phyloP scores from a whole-genome alignment of 495 filamentous ascomycete genomes.

The Aspergillus taichungensis region DNA sequence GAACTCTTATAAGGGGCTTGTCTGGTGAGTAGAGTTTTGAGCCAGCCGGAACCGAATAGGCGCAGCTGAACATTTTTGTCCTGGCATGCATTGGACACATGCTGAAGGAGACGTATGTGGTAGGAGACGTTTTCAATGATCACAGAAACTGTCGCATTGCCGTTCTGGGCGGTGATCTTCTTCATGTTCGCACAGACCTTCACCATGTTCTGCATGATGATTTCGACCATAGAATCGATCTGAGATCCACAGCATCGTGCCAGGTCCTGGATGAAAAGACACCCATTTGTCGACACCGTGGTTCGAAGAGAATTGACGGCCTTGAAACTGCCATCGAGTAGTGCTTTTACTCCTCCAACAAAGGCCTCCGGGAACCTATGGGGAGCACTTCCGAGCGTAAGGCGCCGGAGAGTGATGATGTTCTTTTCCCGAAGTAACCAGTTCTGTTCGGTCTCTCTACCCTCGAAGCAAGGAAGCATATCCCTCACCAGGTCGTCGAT shows the following conservation, averaged over 20 bases:
- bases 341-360: slow-evolving; percentile 55
- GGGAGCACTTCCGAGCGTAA: slow-evolving; percentile 77
- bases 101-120: slow-evolving; percentile 69
- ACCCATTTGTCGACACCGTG: slow-evolving; percentile 77
- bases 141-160: slow-evolving; percentile 63
- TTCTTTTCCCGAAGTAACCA: slow-evolving; percentile 81
- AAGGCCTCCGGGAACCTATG: slow-evolving; percentile 64
- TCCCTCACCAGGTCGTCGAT: slow-evolving; percentile 73
- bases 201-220: slow-evolving; percentile 80
- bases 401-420: slow-evolving; percentile 60
- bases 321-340: slow-evolving; percentile 87
- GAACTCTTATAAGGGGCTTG: slow-evolving; percentile 70
- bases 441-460: slow-evolving; percentile 82
- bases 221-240: slow-evolving; percentile 83
- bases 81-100: slow-evolving; percentile 66
- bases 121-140: slow-evolving; percentile 74
- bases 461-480: slow-evolving; percentile 78
- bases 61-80: slow-evolving; percentile 89
- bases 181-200: slow-evolving; percentile 83
- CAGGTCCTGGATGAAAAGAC: slow-evolving; percentile 77
- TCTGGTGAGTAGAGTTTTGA: slow-evolving; percentile 69
- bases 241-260: slow-evolving; percentile 65
- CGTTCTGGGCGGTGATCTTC: slow-evolving; percentile 76
- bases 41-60: slow-evolving; percentile 70
- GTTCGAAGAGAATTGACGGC: slow-evolving; percentile 79